Evolutionary conservation across 2,329 filamentous ascomycete species (phyloP), one percentile per base, ranked within the genome.

Genomic region (Paraphoma sp.): DNA sequence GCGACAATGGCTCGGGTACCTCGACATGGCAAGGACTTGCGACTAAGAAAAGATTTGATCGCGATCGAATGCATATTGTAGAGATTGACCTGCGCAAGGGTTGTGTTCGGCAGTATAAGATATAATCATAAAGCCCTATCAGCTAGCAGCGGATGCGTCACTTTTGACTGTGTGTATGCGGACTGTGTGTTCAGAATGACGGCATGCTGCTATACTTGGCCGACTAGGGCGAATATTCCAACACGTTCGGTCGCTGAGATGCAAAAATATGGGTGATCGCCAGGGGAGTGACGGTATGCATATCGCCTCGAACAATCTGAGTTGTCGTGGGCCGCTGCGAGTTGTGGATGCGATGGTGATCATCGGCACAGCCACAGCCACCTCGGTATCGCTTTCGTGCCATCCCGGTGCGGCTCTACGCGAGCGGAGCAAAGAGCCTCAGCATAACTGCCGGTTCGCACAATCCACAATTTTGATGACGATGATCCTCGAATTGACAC

Each of bases 351-450:
- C 40, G 36, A 30, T 12, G 48, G 48, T 53, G 56, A 64, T 62
- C 54, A 51, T 18, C 53, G 53, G 49, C 57, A 64, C 63, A 67
- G 61, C 61, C 64, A 54, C 57, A 40, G 9, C 42, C 42, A 18
- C 31, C 29, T 54, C 50, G 52, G 50, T 14, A 47, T 53, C 45
- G 30, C 6, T 47, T 30, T 42, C 23, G 33, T 14, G 14, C 3
- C 33, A 36, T 6, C 28, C 36, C 45, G 17, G 41, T 41, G 42
- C 23, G 23, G 23, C 23, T 23, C 11, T n/a, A n/a, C 3, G 33
- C 33, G 33, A 36, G 33, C 33, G 14, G 33, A 23, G 33, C 33
- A 14, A 36, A 36, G 14, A 36, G 33, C 10, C 33, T 14, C 33
- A 36, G 9, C 33, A 36, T 3, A 36, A 36, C 14, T 36, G 33